These are phyloP conservation scores for Acidiella bohemica DNA, from an alignment of 495 filamentous ascomycete species.

Conservation along the genomic window DNA sequence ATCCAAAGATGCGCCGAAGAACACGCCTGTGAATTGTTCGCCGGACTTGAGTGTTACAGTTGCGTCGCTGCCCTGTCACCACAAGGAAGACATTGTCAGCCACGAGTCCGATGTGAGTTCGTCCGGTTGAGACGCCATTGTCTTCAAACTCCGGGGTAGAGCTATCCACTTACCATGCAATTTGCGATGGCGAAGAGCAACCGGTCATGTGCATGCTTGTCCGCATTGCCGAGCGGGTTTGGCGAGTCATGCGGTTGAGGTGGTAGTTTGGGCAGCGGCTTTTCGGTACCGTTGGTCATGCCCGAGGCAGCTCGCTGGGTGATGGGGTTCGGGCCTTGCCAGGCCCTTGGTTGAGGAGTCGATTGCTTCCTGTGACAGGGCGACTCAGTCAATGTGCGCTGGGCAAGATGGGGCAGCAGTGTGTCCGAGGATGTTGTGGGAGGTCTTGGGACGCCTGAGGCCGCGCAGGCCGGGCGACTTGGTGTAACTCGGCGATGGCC, in stretches of 20 bases:
- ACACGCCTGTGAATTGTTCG: slow-evolving; percentile 61
- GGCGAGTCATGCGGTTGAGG: slow-evolving; percentile 34
- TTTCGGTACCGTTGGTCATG: slow-evolving; percentile 42
- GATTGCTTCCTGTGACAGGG: not conserved
- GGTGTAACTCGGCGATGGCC: no score
- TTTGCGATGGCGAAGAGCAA: slow-evolving; percentile 49
- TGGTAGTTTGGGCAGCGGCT: slow-evolving; percentile 23
- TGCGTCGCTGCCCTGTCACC: slow-evolving; percentile 48
- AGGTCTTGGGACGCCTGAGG: no score
- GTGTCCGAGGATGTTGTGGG: not conserved
- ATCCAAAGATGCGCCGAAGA: slow-evolving; percentile 46
- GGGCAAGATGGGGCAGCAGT: no score
- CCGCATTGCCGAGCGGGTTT: slow-evolving; percentile 43
- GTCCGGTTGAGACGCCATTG: no score
- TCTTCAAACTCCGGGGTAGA: no score
- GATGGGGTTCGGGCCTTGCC: slow-evolving; percentile 53
- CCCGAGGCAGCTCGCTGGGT: slow-evolving; percentile 41
- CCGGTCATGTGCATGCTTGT: slow-evolving; percentile 53
- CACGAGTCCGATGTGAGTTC: not conserved
- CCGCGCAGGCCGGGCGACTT: no score
- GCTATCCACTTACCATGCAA: slow-evolving; percentile 46
- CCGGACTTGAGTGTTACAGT: slow-evolving; percentile 55
- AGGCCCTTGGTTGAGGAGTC: slow-evolving; percentile 22
- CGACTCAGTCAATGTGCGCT: no score
- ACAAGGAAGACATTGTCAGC: slow-evolving; percentile 1